Conservation (phyloP, 371 early-diverging fungal genomes). For the Syncephalastrum racemosum region DNA sequence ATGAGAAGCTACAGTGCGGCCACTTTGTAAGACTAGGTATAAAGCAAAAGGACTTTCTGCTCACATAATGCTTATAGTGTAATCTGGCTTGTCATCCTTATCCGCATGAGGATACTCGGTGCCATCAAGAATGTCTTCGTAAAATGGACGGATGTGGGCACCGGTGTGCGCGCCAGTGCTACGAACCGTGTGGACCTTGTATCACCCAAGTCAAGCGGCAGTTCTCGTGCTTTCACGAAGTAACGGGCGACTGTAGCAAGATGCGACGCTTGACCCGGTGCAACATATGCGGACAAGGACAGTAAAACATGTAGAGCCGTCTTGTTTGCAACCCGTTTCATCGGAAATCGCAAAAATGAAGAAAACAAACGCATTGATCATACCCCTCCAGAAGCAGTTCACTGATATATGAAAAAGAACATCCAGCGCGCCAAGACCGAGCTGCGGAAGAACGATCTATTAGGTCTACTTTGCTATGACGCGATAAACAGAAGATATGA, state of each 20-base stretch:
- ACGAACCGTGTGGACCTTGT: slow-evolving; percentile 48
- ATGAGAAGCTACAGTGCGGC: slow-evolving; percentile 41
- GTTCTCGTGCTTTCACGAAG: slow-evolving; percentile 38
- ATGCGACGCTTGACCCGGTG: slow-evolving; percentile 9
- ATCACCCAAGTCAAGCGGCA: slow-evolving; percentile 10
- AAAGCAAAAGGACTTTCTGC: slow-evolving; percentile 1
- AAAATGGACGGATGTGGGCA: slow-evolving; percentile 35
- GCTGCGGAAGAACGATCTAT: no score
- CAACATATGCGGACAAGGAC: no score
- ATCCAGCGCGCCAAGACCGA: no score
- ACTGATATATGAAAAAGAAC: no score
- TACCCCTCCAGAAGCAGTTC: no score
- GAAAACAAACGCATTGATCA: no score
- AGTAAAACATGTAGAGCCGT: no score
- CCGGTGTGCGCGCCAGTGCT: slow-evolving; percentile 40
- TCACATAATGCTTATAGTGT: slow-evolving; percentile 18
- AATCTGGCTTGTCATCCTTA: slow-evolving; percentile 52
- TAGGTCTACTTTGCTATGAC: no score
- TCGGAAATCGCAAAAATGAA: no score
- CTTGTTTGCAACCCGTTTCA: no score
- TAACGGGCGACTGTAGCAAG: slow-evolving; percentile 24
- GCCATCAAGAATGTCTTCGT: slow-evolving; percentile 41
- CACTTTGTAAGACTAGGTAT: slow-evolving; percentile 36
- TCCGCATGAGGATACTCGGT: slow-evolving; percentile 34
- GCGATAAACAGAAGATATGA: no score